These are phyloP conservation scores for Cryphonectria nitschkei DNA, from an alignment of 2,329 filamentous ascomycete species.

Conservation along the genomic window DNA sequence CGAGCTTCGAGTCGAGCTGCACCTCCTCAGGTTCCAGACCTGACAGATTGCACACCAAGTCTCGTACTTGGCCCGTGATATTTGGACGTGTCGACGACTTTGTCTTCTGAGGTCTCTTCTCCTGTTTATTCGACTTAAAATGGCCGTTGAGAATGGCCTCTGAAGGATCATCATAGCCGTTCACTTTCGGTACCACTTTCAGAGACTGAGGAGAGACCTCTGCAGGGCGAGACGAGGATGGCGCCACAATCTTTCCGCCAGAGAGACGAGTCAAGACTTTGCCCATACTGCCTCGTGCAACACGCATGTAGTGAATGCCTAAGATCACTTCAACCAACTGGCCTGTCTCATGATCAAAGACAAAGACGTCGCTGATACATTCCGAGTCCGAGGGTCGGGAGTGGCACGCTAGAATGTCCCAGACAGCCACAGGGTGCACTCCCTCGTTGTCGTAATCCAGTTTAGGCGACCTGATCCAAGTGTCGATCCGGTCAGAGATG, in stretches of 20 bases:
- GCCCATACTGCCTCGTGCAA: conserved; percentile 36
- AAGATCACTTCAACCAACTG: conserved; percentile 39
- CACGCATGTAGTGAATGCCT: conserved; percentile 38
- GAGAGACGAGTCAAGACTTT: conserved; percentile 33
- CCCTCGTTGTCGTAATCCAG: not conserved
- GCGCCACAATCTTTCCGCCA: not conserved
- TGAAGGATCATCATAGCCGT: not conserved
- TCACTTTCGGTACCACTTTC: not conserved
- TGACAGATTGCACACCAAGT: not conserved
- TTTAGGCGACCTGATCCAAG: conserved; percentile 39
- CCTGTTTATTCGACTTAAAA: not conserved
- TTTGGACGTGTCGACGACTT: conserved; percentile 2
- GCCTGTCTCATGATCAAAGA: conserved; percentile 38
- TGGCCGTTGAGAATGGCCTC: not conserved
- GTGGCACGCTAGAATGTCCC: conserved; percentile 38
- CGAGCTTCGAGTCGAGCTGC: conserved; percentile 36
- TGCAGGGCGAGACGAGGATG: not conserved
- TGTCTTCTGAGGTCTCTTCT: conserved; percentile 30
- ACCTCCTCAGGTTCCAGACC: not conserved
- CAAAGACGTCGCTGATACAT: conserved; percentile 41
- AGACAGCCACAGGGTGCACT: conserved; percentile 18
- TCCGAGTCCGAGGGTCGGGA: conserved; percentile 33
- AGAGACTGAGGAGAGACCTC: not conserved
- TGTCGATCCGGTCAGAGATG: conserved; percentile 38
- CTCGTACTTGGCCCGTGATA: not conserved